Evolutionary conservation across 176 grass and related monocot genomes (phyloP), one percentile per base, ranked within the genome.

Genomic region (Sorghum bicolor): DNA sequence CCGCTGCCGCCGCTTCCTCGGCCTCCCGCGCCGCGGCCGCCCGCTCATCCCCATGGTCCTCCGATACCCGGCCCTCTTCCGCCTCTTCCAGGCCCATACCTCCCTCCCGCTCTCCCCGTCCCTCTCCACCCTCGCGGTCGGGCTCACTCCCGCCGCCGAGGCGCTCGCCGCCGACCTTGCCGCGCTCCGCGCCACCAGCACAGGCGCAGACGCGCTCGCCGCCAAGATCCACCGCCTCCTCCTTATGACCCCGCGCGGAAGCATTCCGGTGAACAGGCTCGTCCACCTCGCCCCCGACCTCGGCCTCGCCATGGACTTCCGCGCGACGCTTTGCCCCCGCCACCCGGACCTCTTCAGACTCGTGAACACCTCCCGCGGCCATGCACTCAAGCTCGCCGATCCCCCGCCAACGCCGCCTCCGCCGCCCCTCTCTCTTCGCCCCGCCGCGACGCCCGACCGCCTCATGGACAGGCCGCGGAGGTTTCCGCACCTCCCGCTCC

Each of bases 261-360:
- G 68, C 64, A 72, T 96, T 10, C 86, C 71, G 4, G 75, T 91
- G 7, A 79, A 64, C 52, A 96, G 89, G 80, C 84, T 93, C 30
- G 91, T 83, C 20, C 94, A 96, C 77, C 77, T 96, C 41, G 91
- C 83, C 2, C 91, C 88, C 17, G 94, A 96, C 70, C 91, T 96
- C 14, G 94, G 94, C n/a, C 80, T 96, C 34, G 84, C 94, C 37
- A 66, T 53, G 68, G 70, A 93, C 80, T 96, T 96, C 77, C 88
- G 86, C 52, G 85, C 52, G 36, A 88, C 86, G 17, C 77, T 96
- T 43, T 96, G 91, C 74, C 82, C 79, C 9, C 55, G 38, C 4
- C 86, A 91, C 31, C 91, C 88, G 8, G 84, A 89, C 40, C 67
- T 85, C 13, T 93, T 93, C 77, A 30, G 76, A 17, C 72, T 86